These are phyloP conservation scores for Pestalotiopsis sp. DNA, from an alignment of 2,329 filamentous ascomycete genomes.

Conservation along the genomic window DNA sequence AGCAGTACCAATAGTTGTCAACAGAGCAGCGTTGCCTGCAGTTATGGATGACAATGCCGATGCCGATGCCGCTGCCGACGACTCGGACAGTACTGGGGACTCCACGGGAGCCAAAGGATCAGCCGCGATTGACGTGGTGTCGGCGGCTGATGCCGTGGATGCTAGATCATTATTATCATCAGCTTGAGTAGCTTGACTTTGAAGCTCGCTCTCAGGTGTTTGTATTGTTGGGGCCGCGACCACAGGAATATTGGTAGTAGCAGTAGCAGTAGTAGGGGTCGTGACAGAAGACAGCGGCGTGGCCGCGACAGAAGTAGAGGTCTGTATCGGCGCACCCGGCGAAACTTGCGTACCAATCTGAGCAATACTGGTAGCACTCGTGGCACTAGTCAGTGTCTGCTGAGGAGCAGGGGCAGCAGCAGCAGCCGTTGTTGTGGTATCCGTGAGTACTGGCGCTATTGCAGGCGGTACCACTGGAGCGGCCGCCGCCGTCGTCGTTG, in stretches of 20 bases:
- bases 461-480: constrained; percentile 1
- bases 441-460: not conserved
- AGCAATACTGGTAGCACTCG: constrained; percentile 32
- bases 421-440: constrained; percentile 4
- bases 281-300: not conserved
- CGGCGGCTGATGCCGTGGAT: constrained; percentile 2
- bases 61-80: not conserved
- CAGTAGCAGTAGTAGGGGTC: not conserved
- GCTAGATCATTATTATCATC: constrained; percentile 18
- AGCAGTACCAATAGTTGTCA: constrained; percentile 14
- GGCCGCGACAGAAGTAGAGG: constrained; percentile 6
- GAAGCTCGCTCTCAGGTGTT: constrained; percentile 16
- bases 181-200: constrained; percentile 16
- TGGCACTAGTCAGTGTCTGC: constrained; percentile 38
- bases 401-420: constrained; percentile 9
- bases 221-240: constrained; percentile 10
- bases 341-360: constrained; percentile 23
- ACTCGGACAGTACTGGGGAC: not conserved
- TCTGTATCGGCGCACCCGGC: constrained; percentile 17
- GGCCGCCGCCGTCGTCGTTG: constrained; percentile 3
- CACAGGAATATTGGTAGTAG: constrained; percentile 2
- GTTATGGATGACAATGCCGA: not conserved
- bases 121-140: not conserved
- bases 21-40: constrained; percentile 13
- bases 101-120: not conserved